These are phyloP conservation scores for Rickenella mellea DNA, from an alignment of 768 basidiomycete genomes.

Conservation along the genomic window DNA sequence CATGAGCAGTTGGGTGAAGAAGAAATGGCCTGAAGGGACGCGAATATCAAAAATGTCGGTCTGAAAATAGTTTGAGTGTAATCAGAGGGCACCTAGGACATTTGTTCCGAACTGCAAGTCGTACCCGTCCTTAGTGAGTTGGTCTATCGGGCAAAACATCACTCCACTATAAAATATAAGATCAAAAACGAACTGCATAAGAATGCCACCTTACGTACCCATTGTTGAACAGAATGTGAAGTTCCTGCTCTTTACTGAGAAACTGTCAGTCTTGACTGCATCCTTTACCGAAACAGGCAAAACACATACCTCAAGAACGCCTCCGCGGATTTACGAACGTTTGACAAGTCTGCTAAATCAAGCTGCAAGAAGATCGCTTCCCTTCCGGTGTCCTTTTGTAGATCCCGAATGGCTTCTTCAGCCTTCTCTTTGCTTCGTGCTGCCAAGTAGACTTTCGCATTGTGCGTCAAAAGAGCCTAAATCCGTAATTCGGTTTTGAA, in stretches of 20 bases:
- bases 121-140: conserved; percentile 28
- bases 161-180: conserved; percentile 19
- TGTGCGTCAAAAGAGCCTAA: conserved; percentile 6
- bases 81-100: conserved; percentile 20
- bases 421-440: conserved; percentile 30
- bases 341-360: conserved; percentile 22
- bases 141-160: conserved; percentile 18
- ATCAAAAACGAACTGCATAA: conserved; percentile 11
- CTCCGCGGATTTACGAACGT: conserved; percentile 18
- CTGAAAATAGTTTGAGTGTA: conserved; percentile 3
- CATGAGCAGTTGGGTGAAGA: conserved; percentile 26
- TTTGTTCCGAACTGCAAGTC: conserved; percentile 32
- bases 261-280: no score
- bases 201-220: conserved; percentile 18
- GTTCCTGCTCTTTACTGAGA: conserved; percentile 12
- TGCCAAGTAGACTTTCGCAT: conserved; percentile 40
- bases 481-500: no score
- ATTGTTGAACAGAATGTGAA: conserved; percentile 20
- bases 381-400: conserved; percentile 13
- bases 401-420: conserved; percentile 17
- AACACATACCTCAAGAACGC: conserved; percentile 21
- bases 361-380: conserved; percentile 18
- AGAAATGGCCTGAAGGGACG: conserved; percentile 21
- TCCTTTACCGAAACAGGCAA: no score
- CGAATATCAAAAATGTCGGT: conserved; percentile 1